Evolutionary conservation across 306 rosid genomes (phyloP).

Genomic region (Cucumis melo): DNA sequence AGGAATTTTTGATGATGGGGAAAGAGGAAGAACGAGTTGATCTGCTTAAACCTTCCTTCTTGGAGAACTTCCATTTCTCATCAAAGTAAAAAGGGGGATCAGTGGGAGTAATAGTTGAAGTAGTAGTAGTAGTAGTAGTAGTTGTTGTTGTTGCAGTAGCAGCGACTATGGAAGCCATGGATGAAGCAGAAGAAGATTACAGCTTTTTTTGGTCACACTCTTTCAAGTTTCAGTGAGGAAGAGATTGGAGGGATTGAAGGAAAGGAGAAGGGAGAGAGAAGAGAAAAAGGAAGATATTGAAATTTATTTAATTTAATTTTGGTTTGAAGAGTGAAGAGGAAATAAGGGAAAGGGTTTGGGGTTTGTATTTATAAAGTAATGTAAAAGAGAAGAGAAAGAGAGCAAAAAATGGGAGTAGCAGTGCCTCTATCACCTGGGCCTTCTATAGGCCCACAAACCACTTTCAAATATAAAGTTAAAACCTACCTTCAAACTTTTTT

Average conservation of each 20-base stretch:
- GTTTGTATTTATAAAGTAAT: conserved; percentile 44
- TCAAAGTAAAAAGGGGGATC: conserved; percentile 46
- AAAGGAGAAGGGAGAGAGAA: too few species aligned
- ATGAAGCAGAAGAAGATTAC: background rate
- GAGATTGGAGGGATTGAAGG: background rate
- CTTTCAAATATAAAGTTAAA: background rate
- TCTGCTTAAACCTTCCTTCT: conserved; percentile 31
- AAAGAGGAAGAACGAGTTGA: background rate
- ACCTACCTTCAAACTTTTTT: too few species aligned
- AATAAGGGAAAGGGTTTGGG: background rate
- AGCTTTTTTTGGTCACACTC: background rate
- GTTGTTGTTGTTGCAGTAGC: background rate
- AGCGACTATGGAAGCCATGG: background rate
- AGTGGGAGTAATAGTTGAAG: background rate
- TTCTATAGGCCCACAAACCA: conserved; percentile 25
- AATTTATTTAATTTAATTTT: too few species aligned
- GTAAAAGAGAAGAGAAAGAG: background rate
- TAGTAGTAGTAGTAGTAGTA: background rate
- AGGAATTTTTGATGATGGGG: conserved; percentile 3
- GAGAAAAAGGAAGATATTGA: background rate
- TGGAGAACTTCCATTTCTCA: conserved; percentile 74
- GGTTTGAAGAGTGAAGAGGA: background rate
- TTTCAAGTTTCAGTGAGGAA: background rate
- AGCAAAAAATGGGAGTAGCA: conserved; percentile 20
- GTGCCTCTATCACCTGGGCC: conserved; percentile 72